A percentile compares a stretch with the other conserved stretches of the same genome.
Conservation (phyloP, 495 filamentous ascomycete species). For the Podospora sp. region DNA sequence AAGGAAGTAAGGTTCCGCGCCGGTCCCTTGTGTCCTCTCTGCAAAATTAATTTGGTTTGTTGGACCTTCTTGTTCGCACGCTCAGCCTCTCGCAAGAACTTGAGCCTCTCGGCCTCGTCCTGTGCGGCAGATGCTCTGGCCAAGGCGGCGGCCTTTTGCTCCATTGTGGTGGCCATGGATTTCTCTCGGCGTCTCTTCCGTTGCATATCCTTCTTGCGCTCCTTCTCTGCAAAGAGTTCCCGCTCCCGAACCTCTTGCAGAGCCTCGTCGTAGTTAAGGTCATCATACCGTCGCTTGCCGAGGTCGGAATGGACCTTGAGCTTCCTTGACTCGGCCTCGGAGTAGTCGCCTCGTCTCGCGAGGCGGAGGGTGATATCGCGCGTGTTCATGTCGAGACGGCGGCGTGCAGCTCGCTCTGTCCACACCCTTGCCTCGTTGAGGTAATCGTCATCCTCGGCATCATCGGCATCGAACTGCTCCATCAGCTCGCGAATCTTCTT, state of each 20-base stretch:
- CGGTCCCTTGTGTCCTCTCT: constrained; percentile 79
- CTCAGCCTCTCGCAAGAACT: constrained; percentile 76
- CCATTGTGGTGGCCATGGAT: constrained; percentile 81
- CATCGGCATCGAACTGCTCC: constrained; percentile 68
- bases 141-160: constrained; percentile 82
- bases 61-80: constrained; percentile 86
- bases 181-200: constrained; percentile 96
- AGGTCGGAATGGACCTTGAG: constrained; percentile 49
- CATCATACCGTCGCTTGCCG: constrained; percentile 54
- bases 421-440: constrained; percentile 60
- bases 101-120: constrained; percentile 77
- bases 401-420: constrained; percentile 57
- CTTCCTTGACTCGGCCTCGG: constrained; percentile 37
- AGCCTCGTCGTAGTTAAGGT: constrained; percentile 62
- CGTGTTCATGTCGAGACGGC: constrained; percentile 60
- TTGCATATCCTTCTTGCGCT: constrained; percentile 99
- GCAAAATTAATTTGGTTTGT: constrained; percentile 77
- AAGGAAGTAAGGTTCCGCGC: constrained; percentile 75
- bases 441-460: constrained; percentile 66
- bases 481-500: constrained; percentile 67
- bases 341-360: constrained; percentile 51
- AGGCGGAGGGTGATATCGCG: constrained; percentile 58
- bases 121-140: constrained; percentile 71
- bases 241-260: constrained; percentile 83
- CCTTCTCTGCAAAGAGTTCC: constrained; percentile 92